Evolutionary conservation across 2,329 filamentous ascomycete species (phyloP).

Genomic region (Zymoseptoria ardabiliae): DNA sequence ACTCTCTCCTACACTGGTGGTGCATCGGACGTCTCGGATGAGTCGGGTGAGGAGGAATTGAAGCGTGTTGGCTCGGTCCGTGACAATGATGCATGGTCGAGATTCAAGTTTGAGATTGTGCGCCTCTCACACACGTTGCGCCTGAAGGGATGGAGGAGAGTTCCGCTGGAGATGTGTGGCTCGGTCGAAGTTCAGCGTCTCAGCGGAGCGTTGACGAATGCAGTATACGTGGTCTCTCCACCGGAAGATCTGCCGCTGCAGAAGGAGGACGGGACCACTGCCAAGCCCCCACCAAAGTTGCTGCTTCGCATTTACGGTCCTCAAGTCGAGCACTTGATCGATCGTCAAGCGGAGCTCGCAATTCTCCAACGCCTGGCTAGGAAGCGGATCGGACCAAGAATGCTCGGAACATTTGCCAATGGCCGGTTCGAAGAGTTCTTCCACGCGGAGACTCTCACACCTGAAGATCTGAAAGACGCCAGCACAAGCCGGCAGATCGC

Average conservation of each 20-base stretch:
- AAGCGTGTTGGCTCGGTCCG: constrained; percentile 21
- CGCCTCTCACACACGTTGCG: constrained; percentile 80
- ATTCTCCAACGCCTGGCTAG: constrained; percentile 79
- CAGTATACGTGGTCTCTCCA: constrained; percentile 88
- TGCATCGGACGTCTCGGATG: constrained; percentile 39
- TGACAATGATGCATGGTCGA: constrained; percentile 61
- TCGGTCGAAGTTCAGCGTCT: constrained; percentile 65
- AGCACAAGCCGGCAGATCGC: constrained; percentile 88
- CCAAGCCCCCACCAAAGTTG: constrained; percentile 59
- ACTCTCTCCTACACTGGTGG: constrained; percentile 69
- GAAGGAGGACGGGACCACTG: constrained; percentile 32
- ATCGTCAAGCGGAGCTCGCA: constrained; percentile 79
- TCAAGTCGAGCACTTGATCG: constrained; percentile 91
- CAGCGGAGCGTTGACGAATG: constrained; percentile 91
- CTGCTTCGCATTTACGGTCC: constrained; percentile 89
- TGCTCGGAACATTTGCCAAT: constrained; percentile 88
- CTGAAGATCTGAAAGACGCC: constrained; percentile 66
- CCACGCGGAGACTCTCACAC: constrained; percentile 72
- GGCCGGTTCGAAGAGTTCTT: constrained; percentile 95
- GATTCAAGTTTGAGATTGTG: constrained; percentile 87
- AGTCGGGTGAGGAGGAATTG: constrained; percentile 33
- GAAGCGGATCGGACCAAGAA: constrained; percentile 85
- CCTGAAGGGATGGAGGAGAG: constrained; percentile 83
- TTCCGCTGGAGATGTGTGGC: constrained; percentile 64
- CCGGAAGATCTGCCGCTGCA: constrained; percentile 53